Base-by-base conservation (phyloP, 345 rosid genomes). In the Mangifera indica region DNA sequence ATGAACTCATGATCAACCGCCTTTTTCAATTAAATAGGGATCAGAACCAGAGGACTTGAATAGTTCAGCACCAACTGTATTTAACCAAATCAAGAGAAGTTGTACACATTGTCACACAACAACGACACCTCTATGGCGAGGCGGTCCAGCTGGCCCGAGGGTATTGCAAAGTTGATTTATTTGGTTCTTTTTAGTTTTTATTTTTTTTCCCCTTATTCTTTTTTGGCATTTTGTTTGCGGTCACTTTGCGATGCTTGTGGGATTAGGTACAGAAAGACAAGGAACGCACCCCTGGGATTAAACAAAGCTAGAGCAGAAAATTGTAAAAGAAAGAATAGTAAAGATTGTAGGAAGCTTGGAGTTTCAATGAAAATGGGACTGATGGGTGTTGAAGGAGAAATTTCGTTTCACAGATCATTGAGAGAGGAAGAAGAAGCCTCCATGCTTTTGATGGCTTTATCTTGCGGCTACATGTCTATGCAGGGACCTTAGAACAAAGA, bases 161-260 rank as follows among this genome's bases (percentile, higher is more conserved):
- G 93, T 88, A n/a, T 59, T 17, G 1, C 14, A 57, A 7, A 1
- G 3, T 32, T 32, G 17, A 3, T 64, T 14, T 26, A 32, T 14
- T 56, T 53, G 46, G 51, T 73, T 49, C 18, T 7, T 29, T 58
- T 54, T 8, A 29, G 32, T 66, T 48, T 11, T 53, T 34, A n/a
- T 52, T 26, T 56, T 34, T 55, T 21, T 18, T 24, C 32, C 3
- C 3, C 32, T 29, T 29, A 1, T 29, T 29, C 32, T 3, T 11
- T 44, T 54, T 51, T 22, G 26, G 14, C 66, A 3, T 1, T 48
- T 58, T 67, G 59, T 11, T 18, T 83, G 72, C 82, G 91, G 98
- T 87, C 97, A 1, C 79, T 91, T 67, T 93, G 98, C 59, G 89
- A 93, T 80, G 98, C 97, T 6, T 91, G 98, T 72, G 98, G 97